These are phyloP conservation scores for Yarrowia galli DNA, from an alignment of 1,139 yeast species.

Conservation along the genomic window DNA sequence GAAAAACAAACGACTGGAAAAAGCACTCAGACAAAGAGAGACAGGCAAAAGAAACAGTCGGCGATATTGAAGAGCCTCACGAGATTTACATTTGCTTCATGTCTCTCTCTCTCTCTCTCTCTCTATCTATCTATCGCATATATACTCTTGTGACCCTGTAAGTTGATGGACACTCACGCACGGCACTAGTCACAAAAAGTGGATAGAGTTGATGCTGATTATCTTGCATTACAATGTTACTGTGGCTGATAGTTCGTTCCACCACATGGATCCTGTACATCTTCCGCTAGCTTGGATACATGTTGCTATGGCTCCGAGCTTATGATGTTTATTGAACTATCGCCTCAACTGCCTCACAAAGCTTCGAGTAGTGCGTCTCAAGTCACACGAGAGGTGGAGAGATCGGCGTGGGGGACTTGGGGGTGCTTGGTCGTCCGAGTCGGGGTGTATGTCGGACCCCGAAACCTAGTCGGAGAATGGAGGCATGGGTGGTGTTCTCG, in stretches of 20 bases:
- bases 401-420: not conserved
- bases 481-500: too few species aligned
- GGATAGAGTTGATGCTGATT: slow-evolving; percentile 12
- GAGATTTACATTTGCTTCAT: not conserved
- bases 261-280: not conserved
- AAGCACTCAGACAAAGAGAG: not conserved
- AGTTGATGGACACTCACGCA: slow-evolving; percentile 17
- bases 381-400: slow-evolving; percentile 18
- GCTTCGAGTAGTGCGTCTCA: not conserved
- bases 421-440: too few species aligned
- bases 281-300: too few species aligned
- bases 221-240: not conserved
- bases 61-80: not conserved
- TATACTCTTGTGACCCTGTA: not conserved
- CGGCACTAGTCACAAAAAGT: not conserved
- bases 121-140: not conserved
- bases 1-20: not conserved
- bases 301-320: not conserved
- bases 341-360: too few species aligned
- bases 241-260: not conserved
- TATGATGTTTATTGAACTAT: not conserved
- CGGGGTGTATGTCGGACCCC: too few species aligned
- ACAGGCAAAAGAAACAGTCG: not conserved
- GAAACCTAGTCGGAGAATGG: too few species aligned
- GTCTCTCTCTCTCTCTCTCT: not conserved